A percentile compares a stretch with the other conserved stretches of the same genome.
These are phyloP conservation scores for Phylloporus arenicola DNA, from an alignment of 768 basidiomycete genomes.

Conservation along the genomic window DNA sequence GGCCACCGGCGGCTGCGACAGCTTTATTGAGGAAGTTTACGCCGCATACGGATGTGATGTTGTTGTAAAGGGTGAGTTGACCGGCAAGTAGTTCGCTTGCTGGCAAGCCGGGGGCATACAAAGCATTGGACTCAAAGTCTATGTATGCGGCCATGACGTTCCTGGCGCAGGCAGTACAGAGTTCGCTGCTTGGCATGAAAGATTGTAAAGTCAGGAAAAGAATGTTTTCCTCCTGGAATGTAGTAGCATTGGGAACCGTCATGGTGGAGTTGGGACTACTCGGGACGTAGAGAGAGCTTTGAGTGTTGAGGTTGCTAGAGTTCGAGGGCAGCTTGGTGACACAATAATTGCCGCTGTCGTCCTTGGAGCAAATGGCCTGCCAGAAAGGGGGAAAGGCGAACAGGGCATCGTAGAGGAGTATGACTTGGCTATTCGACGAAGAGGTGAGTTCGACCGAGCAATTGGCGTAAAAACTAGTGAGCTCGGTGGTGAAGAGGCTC, in stretches of 20 bases:
- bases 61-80: constrained; percentile 62
- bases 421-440: constrained; percentile 42
- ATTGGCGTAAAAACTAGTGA: constrained; percentile 62
- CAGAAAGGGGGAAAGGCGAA: constrained; percentile 66
- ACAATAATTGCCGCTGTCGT: constrained; percentile 68
- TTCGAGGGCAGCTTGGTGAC: constrained; percentile 40
- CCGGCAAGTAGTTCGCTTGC: constrained; percentile 60
- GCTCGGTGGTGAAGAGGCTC: constrained; percentile 50
- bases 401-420: constrained; percentile 71
- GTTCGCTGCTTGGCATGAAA: constrained; percentile 37
- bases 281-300: not conserved
- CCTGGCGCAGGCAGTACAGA: constrained; percentile 84
- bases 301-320: not conserved
- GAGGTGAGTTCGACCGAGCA: constrained; percentile 71
- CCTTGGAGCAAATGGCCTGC: constrained; percentile 69
- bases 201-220: constrained; percentile 76
- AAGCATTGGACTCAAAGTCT: constrained; percentile 60
- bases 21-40: constrained; percentile 60
- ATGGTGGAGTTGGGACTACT: constrained; percentile 29
- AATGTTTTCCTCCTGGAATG: constrained; percentile 56
- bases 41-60: constrained; percentile 62
- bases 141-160: constrained; percentile 73
- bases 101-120: constrained; percentile 74
- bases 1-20: constrained; percentile 63
- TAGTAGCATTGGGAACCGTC: constrained; percentile 47